Evolutionary conservation across 768 basidiomycete genomes (phyloP).

Genomic region (Boletellus sp.): DNA sequence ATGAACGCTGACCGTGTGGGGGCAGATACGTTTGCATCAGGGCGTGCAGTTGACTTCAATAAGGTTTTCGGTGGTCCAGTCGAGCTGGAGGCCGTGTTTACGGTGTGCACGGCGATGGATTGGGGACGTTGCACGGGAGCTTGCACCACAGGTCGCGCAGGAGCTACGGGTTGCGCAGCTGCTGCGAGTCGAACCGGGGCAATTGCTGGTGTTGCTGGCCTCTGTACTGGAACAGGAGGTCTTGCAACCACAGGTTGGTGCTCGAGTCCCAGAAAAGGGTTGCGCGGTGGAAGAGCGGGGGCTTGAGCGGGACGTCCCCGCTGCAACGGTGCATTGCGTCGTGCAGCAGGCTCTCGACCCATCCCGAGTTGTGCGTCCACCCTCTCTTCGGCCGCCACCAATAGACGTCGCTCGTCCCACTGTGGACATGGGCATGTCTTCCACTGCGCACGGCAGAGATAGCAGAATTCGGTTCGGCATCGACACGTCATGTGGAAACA

Average conservation of each 20-base stretch:
- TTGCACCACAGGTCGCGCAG: too few species aligned
- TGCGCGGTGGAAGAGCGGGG: not conserved
- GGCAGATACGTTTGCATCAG: not conserved
- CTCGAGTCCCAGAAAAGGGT: not conserved
- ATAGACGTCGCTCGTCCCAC: constrained; percentile 52
- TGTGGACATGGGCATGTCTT: constrained; percentile 61
- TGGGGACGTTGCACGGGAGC: not conserved
- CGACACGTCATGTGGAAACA: constrained; percentile 42
- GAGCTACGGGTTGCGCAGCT: not conserved
- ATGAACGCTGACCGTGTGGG: not conserved
- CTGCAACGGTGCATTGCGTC: constrained; percentile 28
- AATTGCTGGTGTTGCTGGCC: not conserved
- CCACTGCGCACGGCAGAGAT: constrained; percentile 54
- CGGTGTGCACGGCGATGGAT: not conserved
- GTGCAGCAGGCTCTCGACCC: constrained; percentile 28
- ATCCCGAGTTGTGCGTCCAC: constrained; percentile 38
- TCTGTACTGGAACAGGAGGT: not conserved
- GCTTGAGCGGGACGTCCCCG: not conserved
- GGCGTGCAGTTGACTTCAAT: not conserved
- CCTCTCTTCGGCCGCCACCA: constrained; percentile 42
- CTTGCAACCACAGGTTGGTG: not conserved
- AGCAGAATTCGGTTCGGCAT: constrained; percentile 40
- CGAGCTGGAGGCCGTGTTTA: constrained; percentile 1
- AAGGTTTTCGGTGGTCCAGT: not conserved
- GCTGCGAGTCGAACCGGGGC: not conserved